Conservation (phyloP, 176 grass and related monocot genomes). For the Triticum dicoccoides region DNA sequence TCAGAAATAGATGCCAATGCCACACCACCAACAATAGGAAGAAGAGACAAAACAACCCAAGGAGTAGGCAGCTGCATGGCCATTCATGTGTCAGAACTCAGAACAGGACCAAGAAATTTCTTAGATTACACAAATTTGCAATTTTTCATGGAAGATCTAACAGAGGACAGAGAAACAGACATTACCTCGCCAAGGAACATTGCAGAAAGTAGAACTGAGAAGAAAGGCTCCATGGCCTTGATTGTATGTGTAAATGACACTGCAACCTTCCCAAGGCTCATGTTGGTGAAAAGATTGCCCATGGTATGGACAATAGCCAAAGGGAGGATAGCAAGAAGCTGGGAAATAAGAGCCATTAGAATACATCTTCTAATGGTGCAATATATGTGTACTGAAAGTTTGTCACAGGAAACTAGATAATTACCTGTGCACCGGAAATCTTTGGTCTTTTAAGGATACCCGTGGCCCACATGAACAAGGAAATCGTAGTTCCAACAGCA, state of each 20-base stretch:
- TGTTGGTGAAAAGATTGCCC: conserved; percentile 89
- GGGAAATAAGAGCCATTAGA: conserved; percentile 28
- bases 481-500: conserved; percentile 54
- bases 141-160: neutral
- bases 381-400: conserved; percentile 18
- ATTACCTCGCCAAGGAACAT: conserved; percentile 74
- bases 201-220: conserved; percentile 77
- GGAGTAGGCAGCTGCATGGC: conserved; percentile 68
- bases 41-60: conserved; percentile 77
- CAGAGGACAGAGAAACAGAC: neutral
- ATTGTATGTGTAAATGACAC: conserved; percentile 88
- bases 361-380: neutral
- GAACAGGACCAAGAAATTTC: neutral
- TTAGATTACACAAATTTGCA: neutral
- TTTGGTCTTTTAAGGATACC: conserved; percentile 74
- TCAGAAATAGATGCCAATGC: conserved; percentile 90
- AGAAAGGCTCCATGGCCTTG: conserved; percentile 81
- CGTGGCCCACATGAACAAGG: conserved; percentile 65
- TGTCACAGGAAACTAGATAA: neutral
- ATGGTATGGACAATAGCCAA: conserved; percentile 76
- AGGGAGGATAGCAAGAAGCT: conserved; percentile 76
- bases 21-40: conserved; percentile 95
- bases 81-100: neutral
- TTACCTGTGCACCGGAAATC: conserved; percentile 70
- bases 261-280: conserved; percentile 80